Percentiles rank a stretch among this genome's conserved stretches.
These are phyloP conservation scores for Saitozyma sp. DNA, from an alignment of 768 basidiomycete species.

Conservation along the genomic window DNA sequence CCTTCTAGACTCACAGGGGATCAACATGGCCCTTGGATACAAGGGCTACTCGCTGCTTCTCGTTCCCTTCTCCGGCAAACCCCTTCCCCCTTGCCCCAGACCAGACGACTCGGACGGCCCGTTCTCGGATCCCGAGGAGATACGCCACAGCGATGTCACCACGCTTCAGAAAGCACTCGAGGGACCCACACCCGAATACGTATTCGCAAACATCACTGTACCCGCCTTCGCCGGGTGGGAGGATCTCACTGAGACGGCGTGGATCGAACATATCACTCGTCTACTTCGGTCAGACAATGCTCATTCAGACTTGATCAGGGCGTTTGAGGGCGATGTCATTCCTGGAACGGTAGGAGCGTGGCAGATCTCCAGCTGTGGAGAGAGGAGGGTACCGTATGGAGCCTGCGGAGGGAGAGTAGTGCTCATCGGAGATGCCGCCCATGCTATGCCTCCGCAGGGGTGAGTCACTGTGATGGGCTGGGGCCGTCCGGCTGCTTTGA, in stretches of 20 bases:
- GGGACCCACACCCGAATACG: slow-evolving; percentile 10
- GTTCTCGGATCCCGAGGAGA: too few species aligned
- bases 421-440: slow-evolving; percentile 21
- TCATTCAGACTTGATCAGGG: slow-evolving; percentile 1
- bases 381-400: not conserved
- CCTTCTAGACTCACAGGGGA: slow-evolving; percentile 8
- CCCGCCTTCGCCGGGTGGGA: slow-evolving; percentile 14
- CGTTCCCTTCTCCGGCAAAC: slow-evolving; percentile 2
- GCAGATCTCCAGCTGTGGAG: slow-evolving; percentile 10
- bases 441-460: slow-evolving; percentile 20
- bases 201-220: slow-evolving; percentile 6
- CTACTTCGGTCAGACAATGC: slow-evolving; percentile 11
- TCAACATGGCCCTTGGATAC: slow-evolving; percentile 13
- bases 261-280: slow-evolving; percentile 10
- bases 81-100: not conserved
- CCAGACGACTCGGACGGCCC: not conserved
- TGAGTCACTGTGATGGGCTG: slow-evolving; percentile 5
- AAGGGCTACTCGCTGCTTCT: slow-evolving; percentile 10
- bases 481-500: not conserved
- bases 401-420: slow-evolving; percentile 4
- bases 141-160: too few species aligned
- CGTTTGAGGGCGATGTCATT: slow-evolving; percentile 8
- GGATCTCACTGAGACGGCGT: slow-evolving; percentile 7
- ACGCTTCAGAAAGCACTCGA: slow-evolving; percentile 5
- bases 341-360: slow-evolving; percentile 10